Evolutionary conservation across 2,329 filamentous ascomycete genomes (phyloP), one percentile per base, ranked within the genome.

Genomic region (Ceratocystis lukuohia): DNA sequence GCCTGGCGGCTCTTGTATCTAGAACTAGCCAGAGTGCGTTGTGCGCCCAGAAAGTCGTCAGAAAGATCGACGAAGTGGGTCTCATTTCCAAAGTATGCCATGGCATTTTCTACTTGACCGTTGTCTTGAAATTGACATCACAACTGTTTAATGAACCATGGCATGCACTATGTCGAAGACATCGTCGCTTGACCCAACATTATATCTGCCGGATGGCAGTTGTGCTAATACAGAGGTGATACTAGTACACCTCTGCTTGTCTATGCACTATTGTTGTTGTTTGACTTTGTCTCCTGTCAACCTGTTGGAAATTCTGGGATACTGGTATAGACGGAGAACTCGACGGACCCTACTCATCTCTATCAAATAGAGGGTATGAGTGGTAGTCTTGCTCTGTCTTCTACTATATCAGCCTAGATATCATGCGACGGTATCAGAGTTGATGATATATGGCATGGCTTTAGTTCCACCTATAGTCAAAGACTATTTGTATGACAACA

Each of bases 41-140:
- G 22, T 59, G 56, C 30, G 56, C 25, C 30, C 28, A 37, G 56
- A 8, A 15, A 37, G 8, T 37, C 56, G 37, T 8, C 56, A 28
- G 30, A 30, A n/a, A 59, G 56, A 59, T 59, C 56, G 7, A 4
- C 56, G 15, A 59, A 59, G 56, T 37, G 56, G 56, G 56, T 59
- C 56, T n/a, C 30, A 25, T 57, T 20, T n/a, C 28, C 20, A 53
- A 25, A 25, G 22, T 25, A 15, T 28, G 22, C 48, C 48, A 25
- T 10, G 8, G 56, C 30, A 37, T 59, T 37, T 10, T 37, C 33
- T 37, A 20, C 56, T 30, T 25, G 28, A n/a, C n/a, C 20, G 28
- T n/a, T 37, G 56, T 37, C 28, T 25, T 37, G 56, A 59, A 20
- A 17, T 25, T 17, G 22, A 15, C 28, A 8, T 30, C 28, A 7